phyloP scores from a whole-genome alignment of 2,329 filamentous ascomycete species.

The Colletotrichum ledebouriae region DNA sequence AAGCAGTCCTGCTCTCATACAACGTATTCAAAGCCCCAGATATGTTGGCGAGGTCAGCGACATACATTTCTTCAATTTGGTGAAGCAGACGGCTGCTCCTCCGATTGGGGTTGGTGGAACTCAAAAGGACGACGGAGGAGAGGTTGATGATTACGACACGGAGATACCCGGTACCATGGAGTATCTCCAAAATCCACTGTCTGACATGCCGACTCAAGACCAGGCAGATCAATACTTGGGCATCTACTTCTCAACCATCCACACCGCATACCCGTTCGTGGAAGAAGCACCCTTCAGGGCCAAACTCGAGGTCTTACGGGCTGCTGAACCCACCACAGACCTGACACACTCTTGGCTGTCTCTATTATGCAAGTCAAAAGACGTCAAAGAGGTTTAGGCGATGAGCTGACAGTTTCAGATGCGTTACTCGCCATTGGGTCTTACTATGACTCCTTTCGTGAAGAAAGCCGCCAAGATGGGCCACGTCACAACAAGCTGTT shows the following conservation, averaged over 20 bases:
- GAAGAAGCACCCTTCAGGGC: conserved; percentile 8
- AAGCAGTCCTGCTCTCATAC: not conserved
- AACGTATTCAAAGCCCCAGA: not conserved
- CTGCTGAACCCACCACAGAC: too few species aligned
- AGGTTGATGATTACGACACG: not conserved
- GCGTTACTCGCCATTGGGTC: too few species aligned
- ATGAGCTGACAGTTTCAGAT: too few species aligned
- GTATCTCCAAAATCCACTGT: not conserved
- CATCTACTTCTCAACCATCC: not conserved
- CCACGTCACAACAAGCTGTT: too few species aligned
- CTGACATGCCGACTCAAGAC: not conserved
- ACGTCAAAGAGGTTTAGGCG: too few species aligned
- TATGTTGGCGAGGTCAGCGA: conserved; percentile 8
- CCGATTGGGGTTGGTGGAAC: not conserved
- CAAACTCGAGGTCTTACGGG: not conserved
- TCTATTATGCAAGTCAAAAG: too few species aligned
- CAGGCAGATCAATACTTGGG: not conserved
- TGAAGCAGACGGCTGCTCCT: not conserved
- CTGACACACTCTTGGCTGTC: too few species aligned
- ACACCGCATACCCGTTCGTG: not conserved
- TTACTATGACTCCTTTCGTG: too few species aligned
- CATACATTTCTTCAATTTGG: not conserved
- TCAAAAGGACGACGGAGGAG: not conserved
- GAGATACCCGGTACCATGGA: not conserved
- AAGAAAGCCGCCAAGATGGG: too few species aligned